Conservation (phyloP, 202 grass and related monocot species). For the Carex sylvatica region DNA sequence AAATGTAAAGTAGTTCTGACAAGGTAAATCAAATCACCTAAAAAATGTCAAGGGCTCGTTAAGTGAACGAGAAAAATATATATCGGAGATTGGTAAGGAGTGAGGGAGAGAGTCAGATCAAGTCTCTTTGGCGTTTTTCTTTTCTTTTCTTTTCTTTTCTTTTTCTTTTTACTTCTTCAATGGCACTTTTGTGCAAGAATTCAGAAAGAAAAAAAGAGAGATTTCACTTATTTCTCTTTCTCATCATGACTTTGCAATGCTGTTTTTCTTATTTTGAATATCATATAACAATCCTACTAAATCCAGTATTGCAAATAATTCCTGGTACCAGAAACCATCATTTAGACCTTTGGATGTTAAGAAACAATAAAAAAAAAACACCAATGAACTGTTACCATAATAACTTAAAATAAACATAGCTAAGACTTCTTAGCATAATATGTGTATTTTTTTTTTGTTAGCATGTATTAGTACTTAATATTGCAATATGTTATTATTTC, state of each 20-base stretch:
- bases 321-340: background rate
- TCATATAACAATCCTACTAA: background rate
- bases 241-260: background rate
- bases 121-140: background rate
- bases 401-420: background rate
- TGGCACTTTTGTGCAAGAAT: background rate
- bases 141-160: background rate
- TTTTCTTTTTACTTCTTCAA: background rate
- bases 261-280: background rate
- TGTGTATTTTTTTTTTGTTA: no score
- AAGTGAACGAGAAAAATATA: no score
- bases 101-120: background rate
- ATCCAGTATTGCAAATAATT: background rate
- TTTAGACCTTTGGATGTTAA: background rate
- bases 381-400: background rate
- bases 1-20: background rate
- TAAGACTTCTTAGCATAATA: background rate
- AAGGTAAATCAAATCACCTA: constrained; percentile 18
- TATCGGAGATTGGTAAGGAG: background rate
- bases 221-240: background rate
- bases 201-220: background rate
- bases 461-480: background rate
- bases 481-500: background rate
- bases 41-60: no score
- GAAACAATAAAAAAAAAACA: background rate